Evolutionary conservation across 495 filamentous ascomycete species (phyloP).

Genomic region (Annulohypoxylon maeteangense): DNA sequence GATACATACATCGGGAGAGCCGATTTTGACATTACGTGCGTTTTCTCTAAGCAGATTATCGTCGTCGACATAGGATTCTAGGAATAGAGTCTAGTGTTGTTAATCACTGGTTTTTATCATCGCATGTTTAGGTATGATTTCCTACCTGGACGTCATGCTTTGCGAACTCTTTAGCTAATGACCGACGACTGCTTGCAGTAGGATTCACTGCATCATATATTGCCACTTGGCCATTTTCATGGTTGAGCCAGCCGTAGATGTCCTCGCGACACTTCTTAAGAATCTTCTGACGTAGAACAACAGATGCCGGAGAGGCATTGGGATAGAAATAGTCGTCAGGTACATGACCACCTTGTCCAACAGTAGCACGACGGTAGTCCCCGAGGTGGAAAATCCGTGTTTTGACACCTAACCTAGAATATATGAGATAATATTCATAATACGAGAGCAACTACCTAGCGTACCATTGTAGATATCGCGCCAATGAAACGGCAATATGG

Average conservation of each 20-base stretch:
- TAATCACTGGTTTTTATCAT: slow-evolving; percentile 16
- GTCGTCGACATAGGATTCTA: slow-evolving; percentile 95
- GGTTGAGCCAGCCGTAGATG: slow-evolving; percentile 93
- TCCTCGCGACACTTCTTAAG: slow-evolving; percentile 97
- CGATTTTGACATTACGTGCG: slow-evolving; percentile 96
- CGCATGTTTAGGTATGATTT: not conserved
- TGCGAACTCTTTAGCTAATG: slow-evolving; percentile 93
- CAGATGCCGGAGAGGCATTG: slow-evolving; percentile 87
- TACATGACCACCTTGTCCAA: slow-evolving; percentile 85
- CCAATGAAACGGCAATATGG: slow-evolving; percentile 94
- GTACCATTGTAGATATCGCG: slow-evolving; percentile 93
- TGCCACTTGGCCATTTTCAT: slow-evolving; percentile 97
- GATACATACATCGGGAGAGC: slow-evolving; percentile 84
- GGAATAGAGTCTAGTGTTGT: slow-evolving; percentile 80
- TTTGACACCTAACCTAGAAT: slow-evolving; percentile 89
- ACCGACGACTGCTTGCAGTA: slow-evolving; percentile 79
- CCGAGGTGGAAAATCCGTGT: slow-evolving; percentile 97
- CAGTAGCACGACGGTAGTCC: slow-evolving; percentile 92
- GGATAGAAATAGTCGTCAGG: slow-evolving; percentile 98
- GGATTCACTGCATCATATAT: slow-evolving; percentile 99
- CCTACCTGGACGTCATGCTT: slow-evolving; percentile 92
- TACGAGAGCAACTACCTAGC: slow-evolving; percentile 32
- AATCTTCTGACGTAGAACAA: slow-evolving; percentile 93
- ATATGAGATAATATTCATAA: slow-evolving; percentile 27
- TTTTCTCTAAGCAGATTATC: slow-evolving; percentile 96